Base-by-base conservation (phyloP, 2,329 filamentous ascomycete genomes). In the Aspergillus proliferans region DNA sequence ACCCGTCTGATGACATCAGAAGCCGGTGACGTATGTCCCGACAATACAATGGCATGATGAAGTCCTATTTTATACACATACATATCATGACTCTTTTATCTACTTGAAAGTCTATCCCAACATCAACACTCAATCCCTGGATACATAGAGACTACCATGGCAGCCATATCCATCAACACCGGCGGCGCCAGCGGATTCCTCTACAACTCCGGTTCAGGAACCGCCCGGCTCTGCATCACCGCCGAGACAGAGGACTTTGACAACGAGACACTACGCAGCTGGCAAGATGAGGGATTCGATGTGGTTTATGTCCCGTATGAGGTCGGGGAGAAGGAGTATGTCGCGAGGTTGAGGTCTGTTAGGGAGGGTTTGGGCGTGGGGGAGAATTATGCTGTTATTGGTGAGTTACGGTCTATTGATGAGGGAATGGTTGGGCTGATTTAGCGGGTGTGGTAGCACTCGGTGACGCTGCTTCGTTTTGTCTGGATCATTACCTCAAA, bases 371-470 rank as follows among this genome's bases (percentile, higher is more conserved):
- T 83, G 33, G 79, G 81, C 3, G 69, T 75, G 1, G 73, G 73
- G n/a, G 81, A 82, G 61, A 76, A 77, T 50, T 86, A 83, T 64
- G 82, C 76, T 3, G 77, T 85, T 55, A 75, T 85, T 63, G 80
- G 81, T 83, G 73, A 50, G 65, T 54, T 47, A 30, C 26, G 4
- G n/a, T 43, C 10, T 21, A 8, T 15, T 7, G 18, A 10, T 12
- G 14, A 19, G 6, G 10, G 15, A 9, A 2, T 22, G 4, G 7
- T 15, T 14, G 10, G 22, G 22, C 18, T 24, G 18, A n/a, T 6
- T 24, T 15, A 15, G 15, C 15, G n/a, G n/a, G 8, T 14, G 8
- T 44, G 42, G 38, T 53, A 84, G 82, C 82, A 15, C 85, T 79
- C 57, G 82, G 81, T 8, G 76, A 82, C 46, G 81, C 82, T 7